Evolutionary conservation across 768 basidiomycete species (phyloP).

Genomic region (Boletus subcaerulescens): DNA sequence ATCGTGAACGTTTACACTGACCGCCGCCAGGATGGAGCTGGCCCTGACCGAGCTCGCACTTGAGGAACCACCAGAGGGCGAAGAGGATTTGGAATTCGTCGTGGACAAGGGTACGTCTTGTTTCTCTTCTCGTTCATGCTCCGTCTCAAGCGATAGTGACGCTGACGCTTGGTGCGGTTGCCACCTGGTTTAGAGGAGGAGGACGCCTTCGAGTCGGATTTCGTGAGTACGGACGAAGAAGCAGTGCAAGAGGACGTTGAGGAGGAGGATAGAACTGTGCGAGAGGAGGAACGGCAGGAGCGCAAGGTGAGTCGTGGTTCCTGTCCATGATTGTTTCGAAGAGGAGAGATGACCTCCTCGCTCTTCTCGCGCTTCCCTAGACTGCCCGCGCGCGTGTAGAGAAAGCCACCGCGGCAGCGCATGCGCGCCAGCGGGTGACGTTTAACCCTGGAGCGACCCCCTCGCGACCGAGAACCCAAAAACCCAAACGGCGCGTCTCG

Average conservation of each 20-base stretch:
- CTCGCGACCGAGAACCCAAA: conserved; percentile 29
- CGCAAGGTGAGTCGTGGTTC: conserved; percentile 18
- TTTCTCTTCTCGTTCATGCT: background rate
- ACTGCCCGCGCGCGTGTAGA: conserved; percentile 55
- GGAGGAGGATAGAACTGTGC: conserved; percentile 52
- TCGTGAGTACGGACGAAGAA: conserved; percentile 80
- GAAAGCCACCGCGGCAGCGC: conserved; percentile 62
- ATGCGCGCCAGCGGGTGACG: conserved; percentile 61
- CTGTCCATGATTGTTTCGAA: background rate
- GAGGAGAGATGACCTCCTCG: too few relatives aligned
- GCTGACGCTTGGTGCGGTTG: background rate
- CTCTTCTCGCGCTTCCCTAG: conserved; percentile 32
- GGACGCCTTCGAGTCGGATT: conserved; percentile 80
- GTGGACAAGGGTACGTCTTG: conserved; percentile 53
- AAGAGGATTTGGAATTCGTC: conserved; percentile 73
- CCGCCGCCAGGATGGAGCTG: conserved; percentile 60
- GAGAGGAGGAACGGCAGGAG: conserved; percentile 58
- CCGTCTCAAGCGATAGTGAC: background rate
- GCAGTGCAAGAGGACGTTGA: conserved; percentile 50
- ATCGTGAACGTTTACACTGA: background rate
- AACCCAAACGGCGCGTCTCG: conserved; percentile 48
- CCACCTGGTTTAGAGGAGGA: conserved; percentile 59
- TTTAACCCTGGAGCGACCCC: conserved; percentile 55
- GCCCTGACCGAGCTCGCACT: conserved; percentile 58
- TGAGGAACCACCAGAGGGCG: conserved; percentile 53